Evolutionary conservation across 768 basidiomycete species (phyloP), one percentile per base, ranked within the genome.

Genomic region (Lentinula raphanica): DNA sequence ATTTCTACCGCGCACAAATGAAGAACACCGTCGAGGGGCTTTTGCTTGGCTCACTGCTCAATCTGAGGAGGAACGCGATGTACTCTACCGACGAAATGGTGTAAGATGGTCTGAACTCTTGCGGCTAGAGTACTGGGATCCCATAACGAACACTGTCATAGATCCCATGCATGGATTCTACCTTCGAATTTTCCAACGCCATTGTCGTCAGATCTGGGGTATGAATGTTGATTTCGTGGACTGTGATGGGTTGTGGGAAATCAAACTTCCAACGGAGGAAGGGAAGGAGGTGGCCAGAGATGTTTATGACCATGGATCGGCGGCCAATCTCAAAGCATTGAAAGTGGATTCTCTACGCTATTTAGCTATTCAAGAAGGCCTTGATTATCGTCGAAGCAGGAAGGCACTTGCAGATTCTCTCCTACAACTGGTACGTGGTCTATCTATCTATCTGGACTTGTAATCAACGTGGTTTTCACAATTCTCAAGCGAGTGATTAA

Each of bases 91-190:
- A 23, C 39, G 45, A 40, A 49, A 62, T 40, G 63, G 63, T 23
- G 58, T 62, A 13, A 58, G 66, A 1, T 67, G 59, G 60, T 66
- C 59, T 7, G 49, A 59, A 35, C 49, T 66, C 3, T 44, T 58
- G 13, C 57, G 66, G 1, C 59, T 70, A 5, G 5, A 5, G 8
- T 51, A 55, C 75, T 76, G 2, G 68, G 71, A 15, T 63, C 61
- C n/a, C n/a, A n/a, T n/a, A n/a, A n/a, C n/a, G 44, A 45, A 45
- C 19, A 45, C 62, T 5, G 54, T 66, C 17, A 59, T 68, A 13
- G 64, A 69, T 45, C 49, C 60, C 1, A 58, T 61, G 55, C 63
- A 64, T 45, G 36, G 32, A 1, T 44, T 64, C 15, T 58, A 27
- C 31, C 54, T 64, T 9, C 50, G 62, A 2, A 15, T 35, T 29